These are phyloP conservation scores for Globisporangium emineosum DNA, from an alignment of 352 stramenopile species.

Conservation along the genomic window DNA sequence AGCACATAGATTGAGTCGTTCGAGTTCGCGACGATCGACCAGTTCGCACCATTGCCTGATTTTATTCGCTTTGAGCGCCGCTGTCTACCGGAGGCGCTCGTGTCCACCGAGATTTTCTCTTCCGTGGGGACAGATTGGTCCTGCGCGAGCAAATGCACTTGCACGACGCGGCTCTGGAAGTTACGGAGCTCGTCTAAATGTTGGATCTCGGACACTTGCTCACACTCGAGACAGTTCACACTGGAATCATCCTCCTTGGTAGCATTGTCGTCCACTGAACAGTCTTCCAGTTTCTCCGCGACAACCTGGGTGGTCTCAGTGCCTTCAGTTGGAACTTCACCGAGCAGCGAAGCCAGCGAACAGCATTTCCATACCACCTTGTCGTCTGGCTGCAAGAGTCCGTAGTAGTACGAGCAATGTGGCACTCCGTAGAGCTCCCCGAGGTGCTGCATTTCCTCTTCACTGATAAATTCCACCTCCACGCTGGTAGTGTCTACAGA, in stretches of 20 bases:
- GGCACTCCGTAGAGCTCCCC: constrained; percentile 54
- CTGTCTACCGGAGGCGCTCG: constrained; percentile 34
- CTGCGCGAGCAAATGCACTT: constrained; percentile 54
- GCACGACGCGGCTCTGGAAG: constrained; percentile 58
- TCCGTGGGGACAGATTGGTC: constrained; percentile 49
- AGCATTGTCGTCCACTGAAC: constrained; percentile 25
- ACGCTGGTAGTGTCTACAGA: constrained; percentile 40
- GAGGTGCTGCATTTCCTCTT: constrained; percentile 60
- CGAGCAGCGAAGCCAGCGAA: constrained; percentile 33
- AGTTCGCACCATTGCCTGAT: constrained; percentile 31
- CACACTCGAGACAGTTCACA: constrained; percentile 50
- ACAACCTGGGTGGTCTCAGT: constrained; percentile 18
- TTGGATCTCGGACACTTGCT: constrained; percentile 33
- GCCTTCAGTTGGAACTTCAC: neutral
- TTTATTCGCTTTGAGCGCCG: constrained; percentile 65
- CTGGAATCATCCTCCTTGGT: neutral
- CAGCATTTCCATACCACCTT: constrained; percentile 46
- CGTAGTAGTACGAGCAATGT: constrained; percentile 49
- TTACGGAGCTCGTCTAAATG: constrained; percentile 55
- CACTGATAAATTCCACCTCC: constrained; percentile 55
- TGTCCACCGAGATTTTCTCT: constrained; percentile 39
- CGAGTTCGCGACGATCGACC: constrained; percentile 51
- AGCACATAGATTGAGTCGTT: constrained; percentile 72
- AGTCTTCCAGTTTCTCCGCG: constrained; percentile 15
- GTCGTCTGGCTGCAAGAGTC: constrained; percentile 24